Evolutionary conservation across 305 asterid genomes (phyloP).

Genomic region (Solanum hybrid): DNA sequence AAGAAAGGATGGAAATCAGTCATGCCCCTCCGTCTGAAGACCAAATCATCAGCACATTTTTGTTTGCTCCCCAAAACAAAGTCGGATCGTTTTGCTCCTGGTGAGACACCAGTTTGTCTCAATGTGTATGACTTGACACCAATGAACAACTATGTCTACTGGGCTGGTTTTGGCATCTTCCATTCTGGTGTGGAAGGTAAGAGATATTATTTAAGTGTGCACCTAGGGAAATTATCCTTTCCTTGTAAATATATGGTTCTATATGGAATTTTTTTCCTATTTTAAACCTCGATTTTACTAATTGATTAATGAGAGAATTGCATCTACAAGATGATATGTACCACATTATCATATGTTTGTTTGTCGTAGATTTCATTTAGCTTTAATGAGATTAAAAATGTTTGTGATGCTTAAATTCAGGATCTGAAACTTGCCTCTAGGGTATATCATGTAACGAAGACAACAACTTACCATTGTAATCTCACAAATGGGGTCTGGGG

Average conservation of each 20-base stretch:
- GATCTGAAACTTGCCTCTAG: neutral
- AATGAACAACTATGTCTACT: slow-evolving; percentile 52
- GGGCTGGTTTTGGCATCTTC: slow-evolving; percentile 76
- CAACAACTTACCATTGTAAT: neutral
- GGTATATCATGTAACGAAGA: neutral
- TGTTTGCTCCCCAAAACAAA: slow-evolving; percentile 77
- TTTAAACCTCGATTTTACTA: neutral
- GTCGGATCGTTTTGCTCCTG: slow-evolving; percentile 50
- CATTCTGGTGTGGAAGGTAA: slow-evolving; percentile 85
- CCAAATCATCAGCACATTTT: slow-evolving; percentile 57
- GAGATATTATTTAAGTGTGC: neutral
- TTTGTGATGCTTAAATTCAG: neutral
- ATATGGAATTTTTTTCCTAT: neutral
- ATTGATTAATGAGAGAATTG: neutral
- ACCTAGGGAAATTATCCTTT: neutral
- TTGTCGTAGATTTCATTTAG: neutral
- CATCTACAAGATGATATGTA: neutral
- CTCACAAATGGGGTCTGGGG: neutral
- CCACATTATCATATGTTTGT: neutral
- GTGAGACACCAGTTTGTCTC: slow-evolving; percentile 66
- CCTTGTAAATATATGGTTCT: neutral
- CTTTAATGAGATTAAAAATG: neutral
- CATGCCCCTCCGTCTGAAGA: slow-evolving; percentile 41
- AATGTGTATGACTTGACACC: slow-evolving; percentile 75
- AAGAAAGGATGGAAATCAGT: slow-evolving; percentile 71